Base-by-base conservation (phyloP, 1,284 basidiomycete genomes). In the Abortiporus biennis region DNA sequence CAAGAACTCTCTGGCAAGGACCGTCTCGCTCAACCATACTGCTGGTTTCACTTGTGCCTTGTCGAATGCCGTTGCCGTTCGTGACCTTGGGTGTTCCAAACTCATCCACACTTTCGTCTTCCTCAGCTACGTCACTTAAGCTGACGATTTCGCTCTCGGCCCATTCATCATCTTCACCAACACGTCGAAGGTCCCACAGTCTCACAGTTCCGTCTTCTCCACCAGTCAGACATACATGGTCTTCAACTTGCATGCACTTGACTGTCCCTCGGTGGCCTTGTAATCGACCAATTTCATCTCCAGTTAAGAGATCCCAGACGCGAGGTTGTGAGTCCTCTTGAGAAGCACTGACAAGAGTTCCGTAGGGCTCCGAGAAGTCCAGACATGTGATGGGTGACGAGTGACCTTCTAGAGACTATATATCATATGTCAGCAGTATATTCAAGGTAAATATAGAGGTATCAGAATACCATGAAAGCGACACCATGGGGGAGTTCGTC, bases 311-410 rank as follows among this genome's bases (percentile, higher is more conserved):
- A 62, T 94, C 91, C 92, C 91, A 95, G n/a, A 94, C 80, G 3
- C 83, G 77, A 4, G 84, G 84, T 47, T 86, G 80, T 17, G 76
- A 61, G 46, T 87, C 85, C 43, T 88, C 85, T 52, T 89, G 80
- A 0, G 89, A 84, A 1, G 92, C 85, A 36, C 82, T 91, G 39
- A 99, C 92, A 22, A 97, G 77, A 9, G 85, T 89, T 25, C 93
- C 95, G 56, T 99, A 99, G 8, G 95, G 95, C 59, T 97, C 93
- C 15, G 92, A 92, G 59, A 98, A 92, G 66, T 99, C 95, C 27
- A 99, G 76, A 1, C 92, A 84, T 0, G 84, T 84, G 55, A 99
- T 83, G 1, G 92, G 86, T 0, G 80, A 80, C 1, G 78, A 69
- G 57, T 98, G 93, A 25, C 78, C 80, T 24, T 81, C 72, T 25